Base-by-base conservation (phyloP, 805 yeast species). In the Starmerella sirachaensis region DNA sequence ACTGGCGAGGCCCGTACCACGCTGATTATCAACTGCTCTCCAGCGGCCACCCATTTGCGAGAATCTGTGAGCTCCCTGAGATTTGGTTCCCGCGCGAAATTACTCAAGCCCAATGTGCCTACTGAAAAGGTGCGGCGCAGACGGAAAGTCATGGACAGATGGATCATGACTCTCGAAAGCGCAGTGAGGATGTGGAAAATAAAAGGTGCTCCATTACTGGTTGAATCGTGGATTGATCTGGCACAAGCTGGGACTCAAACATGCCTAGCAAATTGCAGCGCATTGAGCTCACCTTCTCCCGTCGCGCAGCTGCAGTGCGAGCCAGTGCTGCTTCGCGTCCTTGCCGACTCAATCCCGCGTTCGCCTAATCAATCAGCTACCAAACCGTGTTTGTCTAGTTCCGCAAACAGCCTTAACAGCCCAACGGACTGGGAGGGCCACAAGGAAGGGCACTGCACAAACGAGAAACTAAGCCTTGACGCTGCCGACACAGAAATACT, bases 1-100 rank as follows among this genome's bases (percentile, higher is more conserved):
- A 91, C 91, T 3, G 93, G 93, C 1, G 78, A 81, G 52, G 74
- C 85, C 2, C 63, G 82, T 33, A 83, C 93, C 0, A 69, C 79
- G 1, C 60, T 83, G 33, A 70, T 84, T 12, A 65, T 81, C 23
- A 78, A 76, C 45, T 78, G 88, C 44, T 78, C 91, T 0, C 78
- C 83, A 0, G 63, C 78, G 0, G 51, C 61, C 2, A 53, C 56
- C 18, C 72, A 81, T 48, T 74, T 66, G 33, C 55, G 58, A 10
- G 91, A 81, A 49, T 78, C 93, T 0, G 38, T 80, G 4, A 74
- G 83, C 3, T 75, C 88, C 0, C 58, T 84, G 35, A 58, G 88
- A 31, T 80, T 83, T 55, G 93, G 88, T 0, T 63, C 71, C 0
- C 60, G 91, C n/a, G 83, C 88, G 6, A 38, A 43, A n/a, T 23